These are phyloP conservation scores for Fraxinus sp. DNA, from an alignment of 305 asterid genomes.

Conservation along the genomic window DNA sequence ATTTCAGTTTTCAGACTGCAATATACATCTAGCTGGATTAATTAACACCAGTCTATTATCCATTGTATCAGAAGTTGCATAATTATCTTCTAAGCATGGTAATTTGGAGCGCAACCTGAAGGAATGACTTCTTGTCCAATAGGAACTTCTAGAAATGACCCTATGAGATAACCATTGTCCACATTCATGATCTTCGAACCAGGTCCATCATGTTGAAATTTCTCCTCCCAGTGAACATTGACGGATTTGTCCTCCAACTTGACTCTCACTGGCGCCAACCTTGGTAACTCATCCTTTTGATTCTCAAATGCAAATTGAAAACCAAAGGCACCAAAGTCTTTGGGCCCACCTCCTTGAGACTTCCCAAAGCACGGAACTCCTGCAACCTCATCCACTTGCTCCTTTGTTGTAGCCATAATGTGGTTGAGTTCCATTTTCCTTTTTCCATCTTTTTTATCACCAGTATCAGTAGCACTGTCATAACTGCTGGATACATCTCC, in stretches of 20 bases:
- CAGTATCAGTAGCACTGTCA: slow-evolving; percentile 35
- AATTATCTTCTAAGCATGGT: slow-evolving; percentile 16
- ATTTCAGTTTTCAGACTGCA: background rate
- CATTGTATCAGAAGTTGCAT: background rate
- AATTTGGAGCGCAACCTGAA: slow-evolving; percentile 52
- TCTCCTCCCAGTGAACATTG: slow-evolving; percentile 88
- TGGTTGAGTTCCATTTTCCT: slow-evolving; percentile 50
- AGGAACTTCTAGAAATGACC: slow-evolving; percentile 92
- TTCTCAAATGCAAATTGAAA: slow-evolving; percentile 55
- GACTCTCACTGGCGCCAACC: slow-evolving; percentile 83
- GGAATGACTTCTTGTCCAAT: slow-evolving; percentile 77
- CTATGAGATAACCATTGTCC: slow-evolving; percentile 67
- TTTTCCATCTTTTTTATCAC: slow-evolving; percentile 60
- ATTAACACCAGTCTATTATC: background rate
- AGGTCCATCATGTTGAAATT: slow-evolving; percentile 60
- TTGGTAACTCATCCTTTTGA: slow-evolving; percentile 88
- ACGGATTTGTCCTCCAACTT: slow-evolving; percentile 81
- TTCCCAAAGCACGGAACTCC: slow-evolving; percentile 67
- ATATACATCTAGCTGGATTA: background rate
- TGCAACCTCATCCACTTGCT: slow-evolving; percentile 84
- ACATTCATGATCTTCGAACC: slow-evolving; percentile 56
- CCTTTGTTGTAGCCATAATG: slow-evolving; percentile 61
- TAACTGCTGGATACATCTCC: slow-evolving; percentile 68
- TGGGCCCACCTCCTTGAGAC: slow-evolving; percentile 49
- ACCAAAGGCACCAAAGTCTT: slow-evolving; percentile 49